Evolutionary conservation across 2,329 filamentous ascomycete species (phyloP).

Genomic region (Ilyonectria destructans): DNA sequence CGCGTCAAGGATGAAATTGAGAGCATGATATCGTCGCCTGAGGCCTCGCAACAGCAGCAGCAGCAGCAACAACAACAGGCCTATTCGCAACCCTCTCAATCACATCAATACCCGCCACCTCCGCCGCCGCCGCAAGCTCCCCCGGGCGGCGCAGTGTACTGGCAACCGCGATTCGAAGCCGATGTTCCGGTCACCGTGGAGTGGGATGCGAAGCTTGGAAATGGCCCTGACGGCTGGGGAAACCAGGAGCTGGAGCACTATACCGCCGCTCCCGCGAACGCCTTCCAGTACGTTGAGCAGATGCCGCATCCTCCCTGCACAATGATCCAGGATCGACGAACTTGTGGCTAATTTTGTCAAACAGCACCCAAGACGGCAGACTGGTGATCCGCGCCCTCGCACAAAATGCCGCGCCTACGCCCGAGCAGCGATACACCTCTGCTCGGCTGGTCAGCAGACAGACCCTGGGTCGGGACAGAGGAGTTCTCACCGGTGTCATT

Average conservation of each 20-base stretch:
- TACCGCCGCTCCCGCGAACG: slow-evolving; percentile 64
- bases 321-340: neutral
- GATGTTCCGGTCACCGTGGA: slow-evolving; percentile 63
- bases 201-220: slow-evolving; percentile 70
- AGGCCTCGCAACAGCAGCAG: slow-evolving; percentile 28
- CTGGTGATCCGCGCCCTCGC: slow-evolving; percentile 69
- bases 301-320: neutral
- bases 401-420: slow-evolving; percentile 51
- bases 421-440: slow-evolving; percentile 66
- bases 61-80: slow-evolving; percentile 21
- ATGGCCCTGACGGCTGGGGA: slow-evolving; percentile 74
- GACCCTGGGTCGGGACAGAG: slow-evolving; percentile 66
- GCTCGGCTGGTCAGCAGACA: slow-evolving; percentile 70
- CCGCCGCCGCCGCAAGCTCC: slow-evolving; percentile 38
- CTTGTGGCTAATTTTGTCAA: neutral
- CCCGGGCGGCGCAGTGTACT: slow-evolving; percentile 59
- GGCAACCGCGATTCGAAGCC: slow-evolving; percentile 67
- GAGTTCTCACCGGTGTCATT: slow-evolving; percentile 68
- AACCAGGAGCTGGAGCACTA: slow-evolving; percentile 75
- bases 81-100: slow-evolving; percentile 40
- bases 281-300: slow-evolving; percentile 62
- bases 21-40: slow-evolving; percentile 51
- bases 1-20: slow-evolving; percentile 59
- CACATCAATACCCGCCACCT: slow-evolving; percentile 41
- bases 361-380: slow-evolving; percentile 63